Evolutionary conservation across 371 early-diverging fungal species (phyloP), one percentile per base, ranked within the genome.

Genomic region (Mortierella sp.): DNA sequence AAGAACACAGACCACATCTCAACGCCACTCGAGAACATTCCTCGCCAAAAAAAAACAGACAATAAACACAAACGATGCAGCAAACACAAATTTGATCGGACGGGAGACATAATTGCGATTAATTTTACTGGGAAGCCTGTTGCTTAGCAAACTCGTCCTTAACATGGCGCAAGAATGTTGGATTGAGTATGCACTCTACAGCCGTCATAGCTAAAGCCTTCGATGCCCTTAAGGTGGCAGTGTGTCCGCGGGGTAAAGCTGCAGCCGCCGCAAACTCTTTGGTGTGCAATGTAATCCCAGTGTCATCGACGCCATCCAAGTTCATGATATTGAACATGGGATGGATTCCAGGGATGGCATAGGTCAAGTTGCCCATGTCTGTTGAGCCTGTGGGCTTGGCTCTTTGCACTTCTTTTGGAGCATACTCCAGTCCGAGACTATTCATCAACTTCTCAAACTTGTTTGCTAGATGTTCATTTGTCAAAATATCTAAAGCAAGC

Each of bases 321-420:
- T 85, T 83, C 56, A 87, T 77, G 42, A 87, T 87, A 45, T 86
- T 85, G 80, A 89, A 89, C 72, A 88, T 83, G 0, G 84, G 83
- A 53, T 91, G 91, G 61, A 90, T 85, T 5, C 87, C 85, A 8
- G 91, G 88, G 40, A 86, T 82, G 15, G 76, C 83, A 34, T 89
- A 83, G 13, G 89, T 87, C 60, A 91, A 73, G 61, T 91, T 91
- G 43, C 91, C 91, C 86, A 90, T 89, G 63, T 91, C 91, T 0
- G 89, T 87, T 1, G 83, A 83, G 2, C 85, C 88, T 19, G 70
- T 57, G 12, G 77, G 83, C 68, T 51, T 61, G 28, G 70, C 69
- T 57, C 62, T 34, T 60, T 83, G 82, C 4, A 70, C 76, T 9
- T 51, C 42, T 57, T 71, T 76, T 12, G 83, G 58, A 3, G 63